These are phyloP conservation scores for Gossypium thurberi DNA, from an alignment of 345 rosid species.

Conservation along the genomic window DNA sequence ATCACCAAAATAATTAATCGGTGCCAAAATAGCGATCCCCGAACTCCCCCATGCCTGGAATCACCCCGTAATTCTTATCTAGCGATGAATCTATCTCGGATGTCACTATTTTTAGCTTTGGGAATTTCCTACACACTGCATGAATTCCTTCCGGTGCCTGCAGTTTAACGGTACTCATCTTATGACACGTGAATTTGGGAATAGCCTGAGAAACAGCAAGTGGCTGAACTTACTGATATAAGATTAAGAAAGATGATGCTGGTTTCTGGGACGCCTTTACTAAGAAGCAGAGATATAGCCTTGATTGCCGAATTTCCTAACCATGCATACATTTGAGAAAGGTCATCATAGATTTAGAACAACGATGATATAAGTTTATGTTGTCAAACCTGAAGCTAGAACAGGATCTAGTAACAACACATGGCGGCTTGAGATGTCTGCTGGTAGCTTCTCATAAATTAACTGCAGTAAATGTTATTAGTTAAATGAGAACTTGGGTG, in stretches of 20 bases:
- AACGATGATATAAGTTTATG: background rate
- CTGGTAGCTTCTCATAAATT: conserved; percentile 86
- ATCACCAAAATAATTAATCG: conserved; percentile 1
- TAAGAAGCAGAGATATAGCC: conserved; percentile 64
- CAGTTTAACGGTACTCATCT: background rate
- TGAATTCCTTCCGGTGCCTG: conserved; percentile 94
- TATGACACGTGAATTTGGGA: background rate
- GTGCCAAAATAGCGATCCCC: conserved; percentile 90
- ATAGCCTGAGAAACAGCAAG: background rate
- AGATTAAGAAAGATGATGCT: conserved; percentile 90
- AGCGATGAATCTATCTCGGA: conserved; percentile 75
- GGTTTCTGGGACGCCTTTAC: conserved; percentile 77
- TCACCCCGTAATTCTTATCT: conserved; percentile 45
- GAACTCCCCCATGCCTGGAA: conserved; percentile 91
- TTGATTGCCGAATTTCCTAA: conserved; percentile 75
- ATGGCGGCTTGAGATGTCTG: conserved; percentile 75
- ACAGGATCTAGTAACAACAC: conserved; percentile 84
- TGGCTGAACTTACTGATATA: conserved; percentile 52
- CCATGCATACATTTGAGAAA: conserved; percentile 13
- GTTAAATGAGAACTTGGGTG: background rate
- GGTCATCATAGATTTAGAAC: background rate
- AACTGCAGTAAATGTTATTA: conserved; percentile 41
- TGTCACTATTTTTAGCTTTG: conserved; percentile 78
- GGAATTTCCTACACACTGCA: conserved; percentile 61
- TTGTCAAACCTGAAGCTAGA: conserved; percentile 76